Base-by-base conservation (phyloP, 768 basidiomycete species). In the Russula griseocarnosa region DNA sequence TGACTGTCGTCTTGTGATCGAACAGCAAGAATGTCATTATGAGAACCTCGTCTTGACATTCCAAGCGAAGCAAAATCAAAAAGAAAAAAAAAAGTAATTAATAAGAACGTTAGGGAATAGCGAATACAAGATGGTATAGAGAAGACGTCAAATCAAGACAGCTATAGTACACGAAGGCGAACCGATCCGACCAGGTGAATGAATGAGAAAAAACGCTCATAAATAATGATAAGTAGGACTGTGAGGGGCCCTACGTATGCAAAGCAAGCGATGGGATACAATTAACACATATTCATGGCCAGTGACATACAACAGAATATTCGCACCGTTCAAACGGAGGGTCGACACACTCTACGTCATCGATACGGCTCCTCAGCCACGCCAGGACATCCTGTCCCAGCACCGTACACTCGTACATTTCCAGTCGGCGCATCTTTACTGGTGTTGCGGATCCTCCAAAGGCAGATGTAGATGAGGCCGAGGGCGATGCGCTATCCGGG, bases 351-450 rank as follows among this genome's bases (percentile, higher is more conserved):
- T 81, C 75, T 1, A 90, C 86, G 34, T 83, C 82, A 18, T 81
- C 81, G 52, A 90, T 79, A 61, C 88, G 75, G 59, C 74, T 78
- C 71, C 79, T 80, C 69, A 91, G 69, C 88, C 88, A 90, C 69
- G 78, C 76, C 67, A 88, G 74, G 53, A 91, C 86, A 70, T 91
- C 88, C 72, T 81, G 79, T 1, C 87, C 87, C 14, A 89, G 73
- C 63, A 76, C 79, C 49, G 82, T 77, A 73, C 88, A 90, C 62
- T 89, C 87, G 69, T 83, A 70, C 77, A 90, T 66, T 74, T 90
- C 88, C 40, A 92, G 70, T 56, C 76, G 75, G 68, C 77, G 79
- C 67, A 91, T 72, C 69, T 82, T 79, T 65, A 75, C 75, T 0
- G 86, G 86, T 10, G 77, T 74, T n/a, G 80, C 80, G 0, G 81